Evolutionary conservation across 2,329 filamentous ascomycete genomes (phyloP).

Genomic region (Kalmusia sp.): DNA sequence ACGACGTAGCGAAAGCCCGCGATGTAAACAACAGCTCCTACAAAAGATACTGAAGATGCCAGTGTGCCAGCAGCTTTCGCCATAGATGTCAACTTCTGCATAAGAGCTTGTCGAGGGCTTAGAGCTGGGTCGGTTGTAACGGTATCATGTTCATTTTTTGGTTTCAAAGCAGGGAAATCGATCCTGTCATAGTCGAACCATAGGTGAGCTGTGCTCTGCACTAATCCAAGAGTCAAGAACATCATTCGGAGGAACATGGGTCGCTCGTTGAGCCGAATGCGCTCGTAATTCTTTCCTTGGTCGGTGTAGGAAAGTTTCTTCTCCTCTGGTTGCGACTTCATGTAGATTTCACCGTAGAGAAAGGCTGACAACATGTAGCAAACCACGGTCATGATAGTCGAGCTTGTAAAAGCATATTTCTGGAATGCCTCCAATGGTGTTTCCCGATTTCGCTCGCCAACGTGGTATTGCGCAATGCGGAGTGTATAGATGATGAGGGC

Average conservation of each 20-base stretch:
- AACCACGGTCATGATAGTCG: conserved; percentile 72
- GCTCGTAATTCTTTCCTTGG: conserved; percentile 69
- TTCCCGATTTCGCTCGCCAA: conserved; percentile 66
- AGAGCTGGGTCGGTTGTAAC: conserved; percentile 8
- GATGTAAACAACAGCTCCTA: conserved; percentile 36
- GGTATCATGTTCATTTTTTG: conserved; percentile 26
- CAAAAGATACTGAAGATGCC: conserved; percentile 58
- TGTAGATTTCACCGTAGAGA: conserved; percentile 81
- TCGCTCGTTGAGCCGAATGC: conserved; percentile 82
- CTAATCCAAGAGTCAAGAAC: conserved; percentile 70
- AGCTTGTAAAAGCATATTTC: conserved; percentile 63
- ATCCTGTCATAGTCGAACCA: conserved; percentile 76
- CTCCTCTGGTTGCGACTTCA: conserved; percentile 69
- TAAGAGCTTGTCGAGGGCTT: conserved; percentile 29
- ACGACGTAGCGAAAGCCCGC: conserved; percentile 33
- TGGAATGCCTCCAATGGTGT: conserved; percentile 71
- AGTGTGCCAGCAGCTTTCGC: conserved; percentile 21
- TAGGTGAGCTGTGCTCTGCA: conserved; percentile 75
- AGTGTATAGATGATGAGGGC: conserved; percentile 81
- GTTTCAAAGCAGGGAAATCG: conserved; percentile 50
- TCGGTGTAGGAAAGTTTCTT: conserved; percentile 77
- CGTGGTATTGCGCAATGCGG: conserved; percentile 82
- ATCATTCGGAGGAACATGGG: conserved; percentile 80
- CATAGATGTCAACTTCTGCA: conserved; percentile 24
- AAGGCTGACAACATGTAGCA: conserved; percentile 82